A percentile compares a stretch with the other conserved stretches of the same genome.
Evolutionary conservation across 495 filamentous ascomycete species (phyloP).

Genomic region (Penicillium cataractarum): DNA sequence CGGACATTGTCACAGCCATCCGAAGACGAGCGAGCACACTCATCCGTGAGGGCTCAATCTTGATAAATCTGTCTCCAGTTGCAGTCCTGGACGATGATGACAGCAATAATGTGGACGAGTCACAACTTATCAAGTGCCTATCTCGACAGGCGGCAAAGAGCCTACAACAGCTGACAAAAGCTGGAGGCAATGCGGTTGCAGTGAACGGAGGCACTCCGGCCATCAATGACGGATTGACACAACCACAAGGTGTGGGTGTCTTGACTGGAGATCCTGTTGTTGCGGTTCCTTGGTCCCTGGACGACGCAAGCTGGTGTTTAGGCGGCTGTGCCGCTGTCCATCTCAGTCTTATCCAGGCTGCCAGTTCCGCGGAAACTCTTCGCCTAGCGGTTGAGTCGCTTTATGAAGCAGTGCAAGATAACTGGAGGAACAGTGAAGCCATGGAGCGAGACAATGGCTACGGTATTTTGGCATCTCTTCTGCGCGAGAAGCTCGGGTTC

Average conservation of each 20-base stretch:
- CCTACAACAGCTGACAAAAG: constrained; percentile 69
- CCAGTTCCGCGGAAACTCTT: constrained; percentile 66
- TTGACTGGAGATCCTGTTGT: constrained; percentile 86
- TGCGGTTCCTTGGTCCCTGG: constrained; percentile 75
- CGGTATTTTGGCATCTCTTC: constrained; percentile 75
- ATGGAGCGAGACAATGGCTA: constrained; percentile 97
- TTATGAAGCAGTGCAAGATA: constrained; percentile 80
- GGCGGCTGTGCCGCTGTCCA: constrained; percentile 84
- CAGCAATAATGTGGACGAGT: constrained; percentile 67
- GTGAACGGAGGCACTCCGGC: constrained; percentile 88
- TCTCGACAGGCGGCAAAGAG: constrained; percentile 74
- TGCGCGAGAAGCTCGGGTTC: constrained; percentile 73
- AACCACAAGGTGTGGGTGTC: constrained; percentile 76
- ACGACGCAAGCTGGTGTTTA: constrained; percentile 90
- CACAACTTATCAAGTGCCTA: constrained; percentile 72
- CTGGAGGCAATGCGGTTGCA: constrained; percentile 75
- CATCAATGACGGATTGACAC: constrained; percentile 83
- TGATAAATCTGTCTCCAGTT: constrained; percentile 81
- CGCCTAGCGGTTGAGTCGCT: constrained; percentile 80
- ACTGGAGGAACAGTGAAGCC: constrained; percentile 97
- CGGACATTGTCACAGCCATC: constrained; percentile 88
- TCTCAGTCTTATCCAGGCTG: constrained; percentile 78
- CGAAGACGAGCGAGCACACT: constrained; percentile 78
- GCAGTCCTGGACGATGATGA: constrained; percentile 79
- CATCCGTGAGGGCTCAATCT: constrained; percentile 77